Base-by-base conservation (phyloP, 257 asterid genomes). In the Solanum piurae region DNA sequence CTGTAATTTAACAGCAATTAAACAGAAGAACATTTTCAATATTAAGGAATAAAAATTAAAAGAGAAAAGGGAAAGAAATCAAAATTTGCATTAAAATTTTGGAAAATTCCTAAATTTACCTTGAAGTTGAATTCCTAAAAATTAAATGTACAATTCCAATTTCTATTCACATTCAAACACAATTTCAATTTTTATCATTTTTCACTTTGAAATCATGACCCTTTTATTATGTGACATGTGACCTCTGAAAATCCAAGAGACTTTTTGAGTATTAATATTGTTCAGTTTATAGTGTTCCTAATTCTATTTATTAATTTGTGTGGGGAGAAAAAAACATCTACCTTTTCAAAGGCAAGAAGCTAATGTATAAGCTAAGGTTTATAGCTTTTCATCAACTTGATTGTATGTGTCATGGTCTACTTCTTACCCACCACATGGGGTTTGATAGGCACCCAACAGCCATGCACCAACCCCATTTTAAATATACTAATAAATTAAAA, bases 351-450 rank as follows among this genome's bases (percentile, higher is more conserved):
- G 68, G 68, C 18, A 80, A 80, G 20, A 46, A 49, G 37, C 42
- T 46, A 33, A 42, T 75, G 21, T 7, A 80, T 46, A 46, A 7
- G 64, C 64, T 55, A 55, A 80, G 68, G 40, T 29, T 80, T 29
- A 3, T 80, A 27, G 85, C 68, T 46, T 80, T 46, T 80, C 85
- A 80, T 80, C 85, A 80, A 80, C 68, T 29, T 29, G 42, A 29
- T 37, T 46, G 68, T 29, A 49, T 18, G 27, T 82, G 85, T 80
- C 85, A 49, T 82, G 66, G 31, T 82, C 69, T 82, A 82, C 18
- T 82, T 82, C 86, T 82, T 82, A 82, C 69, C 68, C 44, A 82
- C 85, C 85, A 82, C 85, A 82, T 82, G 85, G 69, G 69, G 29
- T 49, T 82, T 82, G 85, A 49, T 49, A 82, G 44, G 69, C 69